Conservation (phyloP, 176 grass and related monocot species). For the Paspalum vaginatum region DNA sequence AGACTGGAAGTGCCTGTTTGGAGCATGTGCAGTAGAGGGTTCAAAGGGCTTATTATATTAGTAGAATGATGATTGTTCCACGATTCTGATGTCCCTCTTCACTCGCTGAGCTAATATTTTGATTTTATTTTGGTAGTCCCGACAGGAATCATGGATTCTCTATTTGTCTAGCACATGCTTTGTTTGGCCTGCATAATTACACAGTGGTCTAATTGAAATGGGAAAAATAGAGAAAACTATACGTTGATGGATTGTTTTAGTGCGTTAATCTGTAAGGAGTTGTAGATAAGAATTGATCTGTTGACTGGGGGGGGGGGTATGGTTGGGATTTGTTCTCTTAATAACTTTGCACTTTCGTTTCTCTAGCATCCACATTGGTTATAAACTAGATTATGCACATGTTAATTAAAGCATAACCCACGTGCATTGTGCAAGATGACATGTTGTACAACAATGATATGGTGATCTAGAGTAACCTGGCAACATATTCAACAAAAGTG, state of each 20-base stretch:
- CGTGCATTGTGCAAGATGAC: not conserved
- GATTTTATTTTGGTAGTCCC: not conserved
- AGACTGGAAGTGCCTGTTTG: not conserved
- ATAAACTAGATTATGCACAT: not conserved
- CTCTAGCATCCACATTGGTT: not conserved
- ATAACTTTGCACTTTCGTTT: not conserved
- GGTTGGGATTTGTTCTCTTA: not conserved
- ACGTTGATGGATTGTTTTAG: not conserved
- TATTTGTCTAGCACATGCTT: not conserved
- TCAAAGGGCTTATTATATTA: not conserved
- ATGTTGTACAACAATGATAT: constrained; percentile 20
- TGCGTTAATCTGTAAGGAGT: not conserved
- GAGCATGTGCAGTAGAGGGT: not conserved
- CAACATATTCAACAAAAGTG: not conserved
- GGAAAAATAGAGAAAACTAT: not conserved
- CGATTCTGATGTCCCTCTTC: not conserved
- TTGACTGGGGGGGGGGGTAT: too few species aligned
- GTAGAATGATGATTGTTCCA: not conserved
- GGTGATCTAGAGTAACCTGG: not conserved
- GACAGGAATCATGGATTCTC: not conserved
- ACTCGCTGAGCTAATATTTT: not conserved
- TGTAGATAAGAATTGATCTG: not conserved
- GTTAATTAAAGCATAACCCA: not conserved
- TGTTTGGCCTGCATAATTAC: not conserved
- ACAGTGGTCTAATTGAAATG: not conserved